phyloP scores from a whole-genome alignment of 1,284 basidiomycete genomes.

The Ustilago bromivora region DNA sequence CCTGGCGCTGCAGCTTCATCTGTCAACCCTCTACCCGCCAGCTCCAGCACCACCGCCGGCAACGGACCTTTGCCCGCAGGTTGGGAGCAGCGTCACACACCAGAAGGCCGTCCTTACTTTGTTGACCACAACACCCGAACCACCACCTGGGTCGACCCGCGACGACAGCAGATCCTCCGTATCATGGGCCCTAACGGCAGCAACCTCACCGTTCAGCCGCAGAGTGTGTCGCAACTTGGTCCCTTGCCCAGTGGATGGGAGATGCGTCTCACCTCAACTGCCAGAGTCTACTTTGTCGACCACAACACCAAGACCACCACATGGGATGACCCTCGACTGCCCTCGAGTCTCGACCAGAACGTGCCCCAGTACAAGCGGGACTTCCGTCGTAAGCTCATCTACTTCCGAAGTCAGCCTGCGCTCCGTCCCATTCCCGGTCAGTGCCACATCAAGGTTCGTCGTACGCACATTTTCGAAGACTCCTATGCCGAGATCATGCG shows the following conservation, averaged over 20 bases:
- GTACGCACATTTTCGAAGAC: conserved; percentile 95
- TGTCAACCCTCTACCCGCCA: conserved; percentile 50
- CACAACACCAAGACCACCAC: conserved; percentile 94
- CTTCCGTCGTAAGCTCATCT: conserved; percentile 97
- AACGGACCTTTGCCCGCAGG: conserved; percentile 88
- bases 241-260: conserved; percentile 97
- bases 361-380: conserved; percentile 99
- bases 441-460: conserved; percentile 94
- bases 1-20: conserved; percentile 33
- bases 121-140: conserved; percentile 91
- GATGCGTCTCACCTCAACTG: conserved; percentile 92
- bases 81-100: conserved; percentile 97
- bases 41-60: conserved; percentile 78
- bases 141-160: conserved; percentile 98
- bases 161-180: conserved; percentile 84
- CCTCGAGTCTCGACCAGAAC: conserved; percentile 85
- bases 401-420: conserved; percentile 97
- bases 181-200: conserved; percentile 87
- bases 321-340: conserved; percentile 92
- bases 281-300: conserved; percentile 94
- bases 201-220: conserved; percentile 80
- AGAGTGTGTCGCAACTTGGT: conserved; percentile 88
- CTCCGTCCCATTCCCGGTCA: conserved; percentile 84
- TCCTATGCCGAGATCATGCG: conserved; percentile 96
- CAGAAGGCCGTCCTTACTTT: conserved; percentile 97